Base-by-base conservation (phyloP, 2,329 filamentous ascomycete species). In the Monosporascus sp. region DNA sequence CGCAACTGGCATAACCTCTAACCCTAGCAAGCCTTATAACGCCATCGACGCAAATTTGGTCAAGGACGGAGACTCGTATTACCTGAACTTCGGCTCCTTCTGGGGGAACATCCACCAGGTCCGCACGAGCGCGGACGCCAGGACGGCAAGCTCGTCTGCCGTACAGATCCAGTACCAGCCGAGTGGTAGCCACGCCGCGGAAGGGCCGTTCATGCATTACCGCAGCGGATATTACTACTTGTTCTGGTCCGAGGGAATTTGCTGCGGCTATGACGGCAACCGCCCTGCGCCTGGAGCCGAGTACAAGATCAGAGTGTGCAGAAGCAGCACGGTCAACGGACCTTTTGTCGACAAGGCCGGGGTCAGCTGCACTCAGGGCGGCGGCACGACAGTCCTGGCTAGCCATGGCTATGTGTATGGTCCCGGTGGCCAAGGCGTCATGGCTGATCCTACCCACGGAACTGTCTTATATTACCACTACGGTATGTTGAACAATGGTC, bases 251-350 rank as follows among this genome's bases (percentile, higher is more conserved):
- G 72, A 72, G 1, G 86, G 85, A 1, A 74, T 72, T 31, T 88
- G 85, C 73, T 88, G 86, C 58, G 73, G 72, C n/a, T 85, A 81
- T 57, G 78, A 85, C 58, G 66, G 63, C 0, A 71, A 60, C 51
- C 70, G 65, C 52, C 83, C 84, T 0, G 76, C 81, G 0, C 48
- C 72, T 0, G 85, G 84, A 4, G 70, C 72, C n/a, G 85, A 87
- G 68, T 88, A 88, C 67, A 81, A 80, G 64, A 84, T 88, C 64
- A 79, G 78, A 62, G 83, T 86, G 26, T 88, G 85, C 70, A 72
- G 83, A n/a, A 82, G 79, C 4, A 72, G 67, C 1, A 73, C 69
- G 7, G 74, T 77, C 5, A 80, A 73, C 1, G 75, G 82, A 0
- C 72, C 71, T 1, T 89, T 83, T 61, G 80, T 79, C 26, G 85